These are phyloP conservation scores for Globisporangium yorkense DNA, from an alignment of 352 stramenopile genomes.

Conservation along the genomic window DNA sequence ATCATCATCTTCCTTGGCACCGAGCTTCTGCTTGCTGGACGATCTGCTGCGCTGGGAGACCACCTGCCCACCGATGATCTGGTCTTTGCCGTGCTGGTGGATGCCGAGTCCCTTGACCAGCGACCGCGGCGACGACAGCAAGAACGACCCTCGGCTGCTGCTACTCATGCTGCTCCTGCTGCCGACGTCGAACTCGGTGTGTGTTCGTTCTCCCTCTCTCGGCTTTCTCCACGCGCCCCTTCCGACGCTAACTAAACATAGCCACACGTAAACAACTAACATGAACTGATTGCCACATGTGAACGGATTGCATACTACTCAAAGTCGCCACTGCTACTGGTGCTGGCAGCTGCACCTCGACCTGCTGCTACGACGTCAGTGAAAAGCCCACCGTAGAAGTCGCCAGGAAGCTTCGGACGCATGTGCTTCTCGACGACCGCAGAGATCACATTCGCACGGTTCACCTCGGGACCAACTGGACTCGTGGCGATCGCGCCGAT, in stretches of 20 bases:
- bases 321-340: no score
- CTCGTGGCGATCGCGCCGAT: conserved; percentile 58
- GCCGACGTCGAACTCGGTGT: background rate
- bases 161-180: background rate
- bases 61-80: conserved; percentile 8
- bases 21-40: background rate
- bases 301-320: no score
- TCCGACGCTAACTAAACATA: no score
- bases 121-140: conserved; percentile 13
- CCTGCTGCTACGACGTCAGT: conserved; percentile 27
- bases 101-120: conserved; percentile 13
- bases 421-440: conserved; percentile 78
- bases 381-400: conserved; percentile 85
- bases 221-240: background rate
- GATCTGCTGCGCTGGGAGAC: background rate
- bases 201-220: background rate
- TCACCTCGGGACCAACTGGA: conserved; percentile 61
- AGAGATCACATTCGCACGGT: conserved; percentile 63
- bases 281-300: no score
- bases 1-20: background rate
- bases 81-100: conserved; percentile 8
- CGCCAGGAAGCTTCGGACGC: conserved; percentile 70
- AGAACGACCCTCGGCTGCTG: conserved; percentile 10
- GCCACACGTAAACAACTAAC: no score
- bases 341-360: no score